Conservation (phyloP, 306 rosid genomes). For the Acmispon strigosus region DNA sequence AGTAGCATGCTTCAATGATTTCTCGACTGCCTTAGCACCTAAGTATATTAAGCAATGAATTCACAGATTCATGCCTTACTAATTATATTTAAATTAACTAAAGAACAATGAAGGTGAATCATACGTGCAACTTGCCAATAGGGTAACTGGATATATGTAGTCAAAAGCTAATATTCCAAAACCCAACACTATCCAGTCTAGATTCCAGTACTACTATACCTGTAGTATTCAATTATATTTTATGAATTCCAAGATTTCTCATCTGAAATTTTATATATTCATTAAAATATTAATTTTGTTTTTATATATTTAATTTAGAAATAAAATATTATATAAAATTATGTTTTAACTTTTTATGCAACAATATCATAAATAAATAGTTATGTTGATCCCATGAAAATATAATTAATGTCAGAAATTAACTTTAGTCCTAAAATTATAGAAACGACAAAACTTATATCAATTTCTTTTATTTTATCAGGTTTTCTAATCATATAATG, state of each 20-base stretch:
- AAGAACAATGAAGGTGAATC: not conserved
- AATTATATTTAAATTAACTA: not conserved
- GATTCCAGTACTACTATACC: too few species aligned
- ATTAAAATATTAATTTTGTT: not conserved
- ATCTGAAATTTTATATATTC: too few species aligned
- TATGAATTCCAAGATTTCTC: too few species aligned
- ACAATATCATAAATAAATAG: too few species aligned
- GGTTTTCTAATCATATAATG: too few species aligned
- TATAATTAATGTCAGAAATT: too few species aligned
- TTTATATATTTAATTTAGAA: not conserved
- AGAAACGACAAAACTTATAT: too few species aligned
- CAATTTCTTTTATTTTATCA: too few species aligned
- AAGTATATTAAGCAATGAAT: conserved; percentile 7
- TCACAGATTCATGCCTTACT: not conserved
- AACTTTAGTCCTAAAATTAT: too few species aligned
- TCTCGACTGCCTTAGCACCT: conserved; percentile 20
- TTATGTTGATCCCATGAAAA: too few species aligned
- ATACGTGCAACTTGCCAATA: conserved; percentile 16
- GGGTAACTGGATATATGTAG: not conserved
- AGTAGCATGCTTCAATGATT: conserved; percentile 38
- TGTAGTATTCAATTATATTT: too few species aligned
- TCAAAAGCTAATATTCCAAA: conserved; percentile 23
- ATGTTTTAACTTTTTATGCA: too few species aligned
- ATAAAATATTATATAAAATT: not conserved
- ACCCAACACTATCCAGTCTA: conserved; percentile 1